Evolutionary conservation across 2,329 filamentous ascomycete species (phyloP), one percentile per base, ranked within the genome.

Genomic region (Chaetomium strumarium): DNA sequence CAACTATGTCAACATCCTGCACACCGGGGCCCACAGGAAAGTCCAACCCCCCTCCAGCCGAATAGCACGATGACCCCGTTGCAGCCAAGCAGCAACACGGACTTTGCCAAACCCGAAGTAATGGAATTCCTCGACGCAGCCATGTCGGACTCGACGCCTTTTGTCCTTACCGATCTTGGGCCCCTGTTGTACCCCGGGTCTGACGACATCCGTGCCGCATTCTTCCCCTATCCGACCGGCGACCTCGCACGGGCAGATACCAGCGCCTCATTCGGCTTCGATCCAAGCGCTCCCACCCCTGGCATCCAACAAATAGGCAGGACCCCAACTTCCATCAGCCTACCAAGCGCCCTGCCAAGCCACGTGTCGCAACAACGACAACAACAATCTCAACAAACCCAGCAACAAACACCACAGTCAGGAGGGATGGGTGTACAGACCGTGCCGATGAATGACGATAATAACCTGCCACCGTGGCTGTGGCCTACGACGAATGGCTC

Each of bases 381-480:
- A 34, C 55, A 46, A 41, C 46, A 30, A 52, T 24, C 47, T 2
- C 41, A 46, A 33, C 42, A 40, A 34, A 42, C 46, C 20, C 49
- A 55, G 24, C 49, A 53, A n/a, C 44, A 47, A 24, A 45, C 43
- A 8, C 19, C 16, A 4, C 36, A 31, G 13, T 43, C 13, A 36
- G 47, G 24, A 36, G 16, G 30, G 31, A 13, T 45, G 29, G 39
- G 49, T 52, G 19, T 40, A 24, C 48, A 52, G 13, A 59, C 62
- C 16, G 17, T 8, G 9, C 53, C 63, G 2, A 46, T 44, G 10
- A 31, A 62, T 5, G 59, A 80, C 3, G 77, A 71, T 3, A 72
- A 72, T 20, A 75, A 75, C 11, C 72, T 78, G 2, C 75, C 80
- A 6, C 77, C 79, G 44, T 81, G 80, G 58, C 70, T 80, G 58